These are phyloP conservation scores for Nemania bipapillata DNA, from an alignment of 2,329 filamentous ascomycete species.

Conservation along the genomic window DNA sequence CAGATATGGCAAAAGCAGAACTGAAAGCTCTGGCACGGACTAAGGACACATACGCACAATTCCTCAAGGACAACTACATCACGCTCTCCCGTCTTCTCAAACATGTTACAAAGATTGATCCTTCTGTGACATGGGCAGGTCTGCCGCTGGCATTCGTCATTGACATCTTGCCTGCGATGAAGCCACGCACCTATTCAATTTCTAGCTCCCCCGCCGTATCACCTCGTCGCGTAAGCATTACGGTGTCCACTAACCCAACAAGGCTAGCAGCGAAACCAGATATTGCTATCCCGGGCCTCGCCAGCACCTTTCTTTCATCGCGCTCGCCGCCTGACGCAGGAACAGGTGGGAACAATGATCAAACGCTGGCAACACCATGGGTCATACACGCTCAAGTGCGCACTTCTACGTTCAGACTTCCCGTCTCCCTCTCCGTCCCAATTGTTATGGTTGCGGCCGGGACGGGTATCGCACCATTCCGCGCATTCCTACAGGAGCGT, in stretches of 20 bases:
- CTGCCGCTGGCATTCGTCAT: slow-evolving; percentile 11
- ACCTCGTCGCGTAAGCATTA: slow-evolving; percentile 5
- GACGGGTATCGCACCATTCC: slow-evolving; percentile 2
- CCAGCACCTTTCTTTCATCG: slow-evolving; percentile 1
- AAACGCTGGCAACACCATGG: background rate
- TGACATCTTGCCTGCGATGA: slow-evolving; percentile 16
- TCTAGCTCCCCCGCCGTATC: slow-evolving; percentile 13
- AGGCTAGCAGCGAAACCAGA: background rate
- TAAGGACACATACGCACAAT: background rate
- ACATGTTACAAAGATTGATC: background rate
- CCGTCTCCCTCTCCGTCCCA: background rate
- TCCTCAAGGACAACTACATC: background rate
- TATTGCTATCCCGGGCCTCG: background rate
- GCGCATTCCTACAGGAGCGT: slow-evolving; percentile 10
- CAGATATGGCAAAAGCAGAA: background rate
- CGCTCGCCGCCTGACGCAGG: background rate
- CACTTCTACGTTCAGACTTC: background rate
- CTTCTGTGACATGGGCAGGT: background rate
- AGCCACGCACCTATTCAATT: slow-evolving; percentile 11
- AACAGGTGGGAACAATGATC: background rate
- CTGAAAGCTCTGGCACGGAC: slow-evolving; percentile 1
- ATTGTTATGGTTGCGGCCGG: slow-evolving; percentile 12
- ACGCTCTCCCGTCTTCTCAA: slow-evolving; percentile 1
- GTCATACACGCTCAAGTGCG: background rate
- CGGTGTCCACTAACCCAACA: slow-evolving; percentile 6